Evolutionary conservation across 441 rosid species (phyloP).

Genomic region (Dalechampia spathulata): DNA sequence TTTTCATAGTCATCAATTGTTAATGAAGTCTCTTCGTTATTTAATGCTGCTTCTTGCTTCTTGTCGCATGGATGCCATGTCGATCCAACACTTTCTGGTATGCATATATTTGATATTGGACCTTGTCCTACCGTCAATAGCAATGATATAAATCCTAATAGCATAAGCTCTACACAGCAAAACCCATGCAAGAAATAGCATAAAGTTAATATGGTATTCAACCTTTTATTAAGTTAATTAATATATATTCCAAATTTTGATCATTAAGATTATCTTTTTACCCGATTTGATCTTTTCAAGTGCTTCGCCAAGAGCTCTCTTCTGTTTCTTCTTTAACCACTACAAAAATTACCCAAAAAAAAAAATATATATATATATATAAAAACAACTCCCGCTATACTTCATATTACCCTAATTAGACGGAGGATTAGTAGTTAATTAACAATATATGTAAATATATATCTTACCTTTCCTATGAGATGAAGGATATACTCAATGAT

Average conservation of each 20-base stretch:
- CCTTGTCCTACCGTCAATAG: slow-evolving; percentile 47
- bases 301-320: slow-evolving; percentile 58
- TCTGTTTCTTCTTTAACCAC: slow-evolving; percentile 62
- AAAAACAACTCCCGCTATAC: too few species aligned
- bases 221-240: too few species aligned
- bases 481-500: slow-evolving; percentile 43
- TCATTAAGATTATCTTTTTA: slow-evolving; percentile 2
- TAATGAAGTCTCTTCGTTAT: neutral
- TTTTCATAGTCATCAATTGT: slow-evolving; percentile 8
- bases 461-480: slow-evolving; percentile 14
- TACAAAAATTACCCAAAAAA: slow-evolving; percentile 20
- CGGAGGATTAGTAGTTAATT: too few species aligned
- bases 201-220: too few species aligned
- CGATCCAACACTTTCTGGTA: slow-evolving; percentile 31
- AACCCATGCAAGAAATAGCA: neutral
- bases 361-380: neutral
- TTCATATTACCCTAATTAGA: too few species aligned
- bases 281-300: slow-evolving; percentile 78
- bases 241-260: too few species aligned
- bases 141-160: slow-evolving; percentile 79
- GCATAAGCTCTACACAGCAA: slow-evolving; percentile 57
- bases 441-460: too few species aligned
- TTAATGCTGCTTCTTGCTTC: neutral
- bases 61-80: slow-evolving; percentile 71
- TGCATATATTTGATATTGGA: slow-evolving; percentile 46